phyloP scores from a whole-genome alignment of 1,284 basidiomycete species.

The Inonotus hispidus region DNA sequence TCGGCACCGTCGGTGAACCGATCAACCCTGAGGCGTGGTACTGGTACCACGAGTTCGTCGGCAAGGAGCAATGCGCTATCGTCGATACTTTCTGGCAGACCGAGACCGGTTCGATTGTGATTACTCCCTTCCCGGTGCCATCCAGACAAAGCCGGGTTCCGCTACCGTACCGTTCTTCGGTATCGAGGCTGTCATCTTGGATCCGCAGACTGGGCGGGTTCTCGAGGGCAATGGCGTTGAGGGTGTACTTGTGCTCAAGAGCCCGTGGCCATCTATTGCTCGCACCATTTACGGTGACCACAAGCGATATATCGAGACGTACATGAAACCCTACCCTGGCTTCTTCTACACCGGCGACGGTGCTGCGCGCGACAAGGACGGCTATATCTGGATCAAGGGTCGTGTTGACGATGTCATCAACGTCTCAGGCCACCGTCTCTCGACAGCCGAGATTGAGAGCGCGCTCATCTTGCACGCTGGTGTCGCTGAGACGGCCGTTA shows the following conservation, averaged over 20 bases:
- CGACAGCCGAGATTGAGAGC: conserved; percentile 96
- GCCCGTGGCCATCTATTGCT: conserved; percentile 96
- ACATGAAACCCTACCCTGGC: conserved; percentile 90
- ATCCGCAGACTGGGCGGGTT: conserved; percentile 75
- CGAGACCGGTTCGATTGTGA: conserved; percentile 93
- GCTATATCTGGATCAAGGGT: conserved; percentile 98
- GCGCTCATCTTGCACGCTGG: conserved; percentile 92
- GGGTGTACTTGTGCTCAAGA: conserved; percentile 84
- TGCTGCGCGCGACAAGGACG: conserved; percentile 89
- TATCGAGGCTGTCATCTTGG: conserved; percentile 84
- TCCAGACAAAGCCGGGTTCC: conserved; percentile 92
- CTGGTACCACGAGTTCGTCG: conserved; percentile 97
- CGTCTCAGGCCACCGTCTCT: conserved; percentile 94
- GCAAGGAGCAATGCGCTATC: conserved; percentile 84
- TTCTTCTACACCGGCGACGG: conserved; percentile 97
- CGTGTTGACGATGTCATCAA: conserved; percentile 94
- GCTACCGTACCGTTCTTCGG: conserved; percentile 99
- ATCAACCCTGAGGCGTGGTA: conserved; percentile 99
- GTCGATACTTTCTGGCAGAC: conserved; percentile 99
- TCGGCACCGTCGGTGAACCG: conserved; percentile 95
- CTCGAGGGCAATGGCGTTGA: conserved; percentile 82
- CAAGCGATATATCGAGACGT: conserved; percentile 87
- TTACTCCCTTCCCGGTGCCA: conserved; percentile 93
- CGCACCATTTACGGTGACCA: conserved; percentile 92
- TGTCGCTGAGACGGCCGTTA: conserved; percentile 94